Evolutionary conservation across 441 rosid genomes (phyloP).

Genomic region (Croton laevigatus): DNA sequence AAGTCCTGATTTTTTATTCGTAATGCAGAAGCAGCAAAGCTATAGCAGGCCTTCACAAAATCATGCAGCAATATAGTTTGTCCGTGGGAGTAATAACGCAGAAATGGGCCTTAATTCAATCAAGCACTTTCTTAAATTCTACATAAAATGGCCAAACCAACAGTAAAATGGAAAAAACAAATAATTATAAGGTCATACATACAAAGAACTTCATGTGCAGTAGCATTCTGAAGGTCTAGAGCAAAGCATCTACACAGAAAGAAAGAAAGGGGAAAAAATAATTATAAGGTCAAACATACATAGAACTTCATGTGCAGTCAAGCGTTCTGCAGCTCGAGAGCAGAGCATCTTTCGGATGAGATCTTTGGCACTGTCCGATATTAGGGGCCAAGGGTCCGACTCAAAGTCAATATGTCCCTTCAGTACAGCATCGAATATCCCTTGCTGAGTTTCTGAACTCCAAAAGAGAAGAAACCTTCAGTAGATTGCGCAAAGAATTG

Average conservation of each 20-base stretch:
- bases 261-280: too few species aligned
- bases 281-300: constrained; percentile 46
- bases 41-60: not conserved
- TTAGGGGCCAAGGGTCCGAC: constrained; percentile 90
- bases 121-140: constrained; percentile 10
- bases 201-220: too few species aligned
- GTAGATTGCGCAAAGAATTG: constrained; percentile 6
- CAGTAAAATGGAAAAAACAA: not conserved
- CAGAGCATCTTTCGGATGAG: constrained; percentile 85
- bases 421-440: constrained; percentile 94
- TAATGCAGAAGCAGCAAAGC: not conserved
- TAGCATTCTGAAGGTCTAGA: too few species aligned
- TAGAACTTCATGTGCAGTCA: constrained; percentile 92
- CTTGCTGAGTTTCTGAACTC: constrained; percentile 84
- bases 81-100: not conserved
- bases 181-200: too few species aligned
- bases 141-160: not conserved
- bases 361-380: constrained; percentile 90
- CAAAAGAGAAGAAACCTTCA: constrained; percentile 27
- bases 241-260: too few species aligned
- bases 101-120: constrained; percentile 8
- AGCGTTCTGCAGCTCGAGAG: constrained; percentile 63
- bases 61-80: constrained; percentile 2
- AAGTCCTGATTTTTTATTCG: not conserved
- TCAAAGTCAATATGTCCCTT: constrained; percentile 88